Conservation (phyloP, 306 rosid species). For the Calophaca sinica region DNA sequence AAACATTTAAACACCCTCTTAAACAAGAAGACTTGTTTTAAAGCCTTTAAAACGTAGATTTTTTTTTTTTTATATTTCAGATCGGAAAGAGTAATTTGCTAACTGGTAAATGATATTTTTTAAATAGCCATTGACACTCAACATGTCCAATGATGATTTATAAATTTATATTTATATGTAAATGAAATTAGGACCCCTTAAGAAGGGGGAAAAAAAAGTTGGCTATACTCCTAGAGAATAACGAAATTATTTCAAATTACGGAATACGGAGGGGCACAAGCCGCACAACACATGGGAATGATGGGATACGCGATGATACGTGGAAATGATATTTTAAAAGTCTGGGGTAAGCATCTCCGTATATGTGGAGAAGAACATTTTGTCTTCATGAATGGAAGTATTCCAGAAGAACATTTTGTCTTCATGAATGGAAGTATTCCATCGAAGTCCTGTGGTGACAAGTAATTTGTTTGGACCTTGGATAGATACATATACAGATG, state of each 20-base stretch:
- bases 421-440: constrained; percentile 32
- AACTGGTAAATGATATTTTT: too few species aligned
- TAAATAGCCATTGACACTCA: too few species aligned
- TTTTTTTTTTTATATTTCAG: too few species aligned
- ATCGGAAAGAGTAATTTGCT: too few species aligned
- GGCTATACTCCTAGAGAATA: too few species aligned
- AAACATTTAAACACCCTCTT: too few species aligned
- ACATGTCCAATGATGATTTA: too few species aligned
- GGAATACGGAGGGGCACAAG: not conserved
- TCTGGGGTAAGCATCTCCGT: constrained; percentile 23
- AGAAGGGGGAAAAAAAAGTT: too few species aligned
- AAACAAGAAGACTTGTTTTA: too few species aligned
- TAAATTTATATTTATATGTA: too few species aligned
- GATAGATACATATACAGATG: not conserved
- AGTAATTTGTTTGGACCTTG: constrained; percentile 49
- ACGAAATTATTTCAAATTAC: not conserved
- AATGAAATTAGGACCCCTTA: too few species aligned
- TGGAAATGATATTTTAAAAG: constrained; percentile 53
- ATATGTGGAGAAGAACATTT: constrained; percentile 61
- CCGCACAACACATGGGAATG: not conserved
- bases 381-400: constrained; percentile 41
- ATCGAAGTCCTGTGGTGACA: constrained; percentile 51
- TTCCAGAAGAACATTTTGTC: constrained; percentile 60
- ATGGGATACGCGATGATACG: not conserved
- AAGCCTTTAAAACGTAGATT: too few species aligned